Evolutionary conservation across 2,329 filamentous ascomycete species (phyloP), one percentile per base, ranked within the genome.

Genomic region (Alternaria angustiovoidea): DNA sequence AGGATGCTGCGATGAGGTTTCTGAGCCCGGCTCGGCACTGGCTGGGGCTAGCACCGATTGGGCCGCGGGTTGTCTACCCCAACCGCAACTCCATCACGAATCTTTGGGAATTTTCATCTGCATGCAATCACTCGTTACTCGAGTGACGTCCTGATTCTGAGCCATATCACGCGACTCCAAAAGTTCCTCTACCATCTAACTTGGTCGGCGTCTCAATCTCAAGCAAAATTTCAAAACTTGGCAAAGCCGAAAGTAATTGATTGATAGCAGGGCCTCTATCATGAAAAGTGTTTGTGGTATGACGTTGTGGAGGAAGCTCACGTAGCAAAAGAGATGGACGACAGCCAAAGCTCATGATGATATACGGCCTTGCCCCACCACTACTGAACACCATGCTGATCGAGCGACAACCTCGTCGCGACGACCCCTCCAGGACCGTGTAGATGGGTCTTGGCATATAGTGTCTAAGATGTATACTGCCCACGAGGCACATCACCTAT

Each of bases 1-100:
- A 65, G 57, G 64, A 63, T 65, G 64, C 66, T 69, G 63, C 61
- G 62, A 67, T 64, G 61, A 67, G 66, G 64, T 66, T 68, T 69
- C 66, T 66, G 58, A 61, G 62, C 57, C 60, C 64, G 66, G 62
- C 68, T 69, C 63, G 67, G 68, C 67, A 59, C 46, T 52, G 12
- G 26, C 14, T 18, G 11, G 32, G 42, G 49, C 68, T 71, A 73
- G 63, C 32, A 48, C 57, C 46, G 24, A 57, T 65, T 56, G 41
- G 57, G 66, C 20, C 20, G 46, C 18, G 42, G 49, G 28, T 18
- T 32, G 12, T 51, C 20, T 24, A 30, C 11, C 18, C 11, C 18
- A n/a, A 32, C 44, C 0, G 16, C 34, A 30, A 44, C 41, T 18
- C 30, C 28, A 47, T n/a, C 38, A 43, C 34, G 0, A 12, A 30